phyloP scores from a whole-genome alignment of 2,329 filamentous ascomycete species.

The Aspergillus neoniger region DNA sequence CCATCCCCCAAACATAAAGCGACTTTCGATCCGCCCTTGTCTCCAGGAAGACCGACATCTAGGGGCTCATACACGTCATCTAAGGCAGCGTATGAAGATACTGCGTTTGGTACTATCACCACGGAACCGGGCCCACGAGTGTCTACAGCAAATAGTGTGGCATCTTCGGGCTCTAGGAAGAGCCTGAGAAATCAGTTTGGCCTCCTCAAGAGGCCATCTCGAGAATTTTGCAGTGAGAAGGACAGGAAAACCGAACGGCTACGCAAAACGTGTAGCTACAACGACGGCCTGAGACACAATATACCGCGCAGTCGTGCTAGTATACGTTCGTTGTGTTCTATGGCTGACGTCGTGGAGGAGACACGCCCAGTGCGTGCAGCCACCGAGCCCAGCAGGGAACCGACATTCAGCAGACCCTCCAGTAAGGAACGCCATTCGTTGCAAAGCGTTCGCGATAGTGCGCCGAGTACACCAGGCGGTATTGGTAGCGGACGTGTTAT shows the following conservation, averaged over 20 bases:
- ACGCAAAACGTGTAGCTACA: constrained; percentile 36
- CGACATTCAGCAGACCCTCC: constrained; percentile 25
- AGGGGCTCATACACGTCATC: constrained; percentile 42
- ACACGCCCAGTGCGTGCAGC: constrained; percentile 23
- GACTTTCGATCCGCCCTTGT: constrained; percentile 25
- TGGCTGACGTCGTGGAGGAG: constrained; percentile 47
- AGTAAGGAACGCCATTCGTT: constrained; percentile 40
- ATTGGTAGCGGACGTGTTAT: constrained; percentile 58
- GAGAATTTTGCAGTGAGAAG: constrained; percentile 41
- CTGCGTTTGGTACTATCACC: constrained; percentile 43
- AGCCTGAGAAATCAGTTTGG: constrained; percentile 40
- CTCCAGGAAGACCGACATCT: constrained; percentile 35
- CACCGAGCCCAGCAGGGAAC: constrained; percentile 23
- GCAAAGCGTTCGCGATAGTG: constrained; percentile 29
- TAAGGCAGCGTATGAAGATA: constrained; percentile 35
- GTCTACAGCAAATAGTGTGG: constrained; percentile 42
- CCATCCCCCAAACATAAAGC: constrained; percentile 76
- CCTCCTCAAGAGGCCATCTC: constrained; percentile 39
- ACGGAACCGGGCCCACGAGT: constrained; percentile 41
- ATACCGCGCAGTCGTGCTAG: constrained; percentile 40
- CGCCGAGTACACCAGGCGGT: constrained; percentile 35
- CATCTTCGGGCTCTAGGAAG: constrained; percentile 43
- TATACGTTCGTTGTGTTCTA: constrained; percentile 44
- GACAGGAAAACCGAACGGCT: constrained; percentile 37
- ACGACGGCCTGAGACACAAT: constrained; percentile 37